Base-by-base conservation (phyloP, 805 yeast species). In the Wickerhamomyces bovis region DNA sequence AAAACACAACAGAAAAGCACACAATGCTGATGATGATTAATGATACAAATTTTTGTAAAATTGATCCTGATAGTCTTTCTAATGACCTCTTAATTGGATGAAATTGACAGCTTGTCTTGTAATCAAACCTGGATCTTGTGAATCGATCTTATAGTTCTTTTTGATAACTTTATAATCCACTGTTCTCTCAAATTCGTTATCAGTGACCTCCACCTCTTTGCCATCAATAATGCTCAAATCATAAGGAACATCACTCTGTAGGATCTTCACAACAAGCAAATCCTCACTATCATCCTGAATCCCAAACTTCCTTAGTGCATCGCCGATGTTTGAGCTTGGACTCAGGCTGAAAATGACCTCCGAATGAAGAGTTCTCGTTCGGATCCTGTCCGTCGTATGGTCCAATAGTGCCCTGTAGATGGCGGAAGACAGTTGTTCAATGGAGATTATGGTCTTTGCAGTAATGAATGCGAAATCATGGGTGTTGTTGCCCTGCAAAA, bases 221-320 rank as follows among this genome's bases (percentile, higher is more conserved):
- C 79, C 78, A 2, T 61, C 44, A 1, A 74, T 53, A 0, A 63
- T 49, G 15, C 51, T 39, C 4, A 66, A 44, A 28, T 55, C 52
- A 6, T 53, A 46, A 2, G 51, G 45, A 3, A 15, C 49, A 1
- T 44, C 43, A 5, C 12, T 64, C 62, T 22, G 68, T 39, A 33
- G 20, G 2, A 83, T 69, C 50, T 77, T 78, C n/a, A 85, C 58
- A 11, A 75, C 78, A 4, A 84, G 58, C 7, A 85, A 47, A 22
- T 70, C 67, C 0, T 57, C 58, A 3, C 78, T 64, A 4, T 68
- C 66, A 28, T 73, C 75, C 44, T 79, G 77, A 16, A 87, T 71
- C 11, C 96, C 96, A 65, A 85, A 85, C 54, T 76, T 71, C 52
- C 74, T 77, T 51, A 87, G 69, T 1, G 89, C 83, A 49, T 87